phyloP scores from a whole-genome alignment of 176 grass and related monocot species.

The Carex pumila region DNA sequence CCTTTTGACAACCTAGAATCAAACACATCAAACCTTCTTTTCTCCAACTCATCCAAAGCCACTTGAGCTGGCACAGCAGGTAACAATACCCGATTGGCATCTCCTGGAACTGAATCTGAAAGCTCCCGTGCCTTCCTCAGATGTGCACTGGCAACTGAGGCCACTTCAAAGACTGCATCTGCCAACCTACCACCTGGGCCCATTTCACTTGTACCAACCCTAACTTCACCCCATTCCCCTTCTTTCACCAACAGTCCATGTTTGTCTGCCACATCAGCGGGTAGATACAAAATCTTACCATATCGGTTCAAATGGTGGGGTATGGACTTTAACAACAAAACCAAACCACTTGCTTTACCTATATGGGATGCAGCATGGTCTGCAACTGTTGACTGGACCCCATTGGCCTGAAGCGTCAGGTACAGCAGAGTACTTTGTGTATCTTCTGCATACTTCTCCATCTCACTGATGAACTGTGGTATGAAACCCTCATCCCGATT shows the following conservation, averaged over 20 bases:
- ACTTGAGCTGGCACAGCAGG: conserved; percentile 68
- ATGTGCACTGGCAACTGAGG: conserved; percentile 58
- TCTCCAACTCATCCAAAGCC: conserved; percentile 49
- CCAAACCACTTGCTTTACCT: conserved; percentile 60
- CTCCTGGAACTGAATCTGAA: conserved; percentile 38
- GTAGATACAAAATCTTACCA: conserved; percentile 59
- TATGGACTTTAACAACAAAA: conserved; percentile 71
- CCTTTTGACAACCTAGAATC: conserved; percentile 61
- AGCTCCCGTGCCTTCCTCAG: conserved; percentile 68
- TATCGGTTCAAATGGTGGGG: conserved; percentile 74
- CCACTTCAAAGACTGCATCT: conserved; percentile 78
- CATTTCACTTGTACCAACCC: conserved; percentile 40
- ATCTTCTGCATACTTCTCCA: conserved; percentile 88
- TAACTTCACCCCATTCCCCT: conserved; percentile 38
- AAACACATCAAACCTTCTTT: conserved; percentile 64
- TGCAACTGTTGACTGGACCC: conserved; percentile 54
- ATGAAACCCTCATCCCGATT: conserved; percentile 47
- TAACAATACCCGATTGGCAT: conserved; percentile 51
- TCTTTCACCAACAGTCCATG: conserved; percentile 54
- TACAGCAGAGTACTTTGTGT: conserved; percentile 82
- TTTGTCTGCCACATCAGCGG: conserved; percentile 50
- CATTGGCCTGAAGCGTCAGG: conserved; percentile 63
- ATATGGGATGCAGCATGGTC: conserved; percentile 81
- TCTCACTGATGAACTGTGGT: conserved; percentile 35
- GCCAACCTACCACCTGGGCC: conserved; percentile 49